Evolutionary conservation across 495 filamentous ascomycete genomes (phyloP).

Genomic region (Daldinia loculata): DNA sequence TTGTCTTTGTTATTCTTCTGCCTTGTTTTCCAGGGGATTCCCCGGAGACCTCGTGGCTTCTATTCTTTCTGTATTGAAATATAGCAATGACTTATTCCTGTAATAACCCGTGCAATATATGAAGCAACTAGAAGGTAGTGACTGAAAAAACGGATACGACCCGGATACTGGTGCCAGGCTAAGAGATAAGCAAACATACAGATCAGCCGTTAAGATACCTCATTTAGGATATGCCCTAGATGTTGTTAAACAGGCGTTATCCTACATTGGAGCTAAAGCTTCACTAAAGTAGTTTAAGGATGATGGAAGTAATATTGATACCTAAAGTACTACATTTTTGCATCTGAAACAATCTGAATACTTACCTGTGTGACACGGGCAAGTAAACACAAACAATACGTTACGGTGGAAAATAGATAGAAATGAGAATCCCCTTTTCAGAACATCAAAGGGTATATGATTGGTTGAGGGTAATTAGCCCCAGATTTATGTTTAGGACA

Average conservation of each 20-base stretch:
- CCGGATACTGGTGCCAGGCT: not conserved
- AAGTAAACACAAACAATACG: not conserved
- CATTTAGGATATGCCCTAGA: not conserved
- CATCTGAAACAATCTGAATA: not conserved
- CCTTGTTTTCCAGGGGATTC: no score
- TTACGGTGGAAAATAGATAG: not conserved
- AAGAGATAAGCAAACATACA: constrained; percentile 18
- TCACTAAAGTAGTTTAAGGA: not conserved
- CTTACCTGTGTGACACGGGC: not conserved
- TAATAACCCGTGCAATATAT: not conserved
- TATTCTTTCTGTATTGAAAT: no score
- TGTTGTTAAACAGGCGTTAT: not conserved
- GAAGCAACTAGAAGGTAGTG: not conserved
- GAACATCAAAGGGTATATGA: not conserved
- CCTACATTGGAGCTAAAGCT: not conserved
- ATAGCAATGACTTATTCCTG: not conserved
- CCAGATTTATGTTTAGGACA: constrained; percentile 11
- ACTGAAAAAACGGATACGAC: not conserved
- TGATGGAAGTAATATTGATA: constrained; percentile 10
- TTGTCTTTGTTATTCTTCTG: not conserved
- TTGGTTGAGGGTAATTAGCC: constrained; percentile 5
- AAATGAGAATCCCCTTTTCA: not conserved
- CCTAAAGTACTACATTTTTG: not conserved
- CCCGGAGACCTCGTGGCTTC: no score
- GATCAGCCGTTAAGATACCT: not conserved